Evolutionary conservation across 1,284 basidiomycete genomes (phyloP), one percentile per base, ranked within the genome.

Genomic region (Apiotrichum domesticum): DNA sequence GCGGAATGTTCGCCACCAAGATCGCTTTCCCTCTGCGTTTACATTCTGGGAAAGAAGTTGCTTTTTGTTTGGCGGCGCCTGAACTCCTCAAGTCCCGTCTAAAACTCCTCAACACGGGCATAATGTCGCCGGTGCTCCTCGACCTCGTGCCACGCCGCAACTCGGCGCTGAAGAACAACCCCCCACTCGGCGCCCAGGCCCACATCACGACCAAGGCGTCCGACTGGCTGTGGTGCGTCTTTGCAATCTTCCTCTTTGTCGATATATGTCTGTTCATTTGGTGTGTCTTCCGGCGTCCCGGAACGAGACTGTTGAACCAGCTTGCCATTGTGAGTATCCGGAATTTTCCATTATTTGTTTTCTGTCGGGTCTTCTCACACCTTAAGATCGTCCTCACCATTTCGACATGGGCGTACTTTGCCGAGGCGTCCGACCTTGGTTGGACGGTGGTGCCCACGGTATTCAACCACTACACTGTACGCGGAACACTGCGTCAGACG

Each of bases 381-480:
- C 29, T 29, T 3, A 3, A 63, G 63, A 63, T 82, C 59, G 77
- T 83, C 15, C 69, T 83, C 29, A 74, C 79, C 3, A 80, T 80
- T 1, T 68, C 78, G 0, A 57, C 74, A 2, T 70, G 82, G 50
- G 69, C 78, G 32, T 77, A 79, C 76, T 84, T 83, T 70, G 76
- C 79, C 15, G 81, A 84, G 80, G 84, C 84, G 0, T 83, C 82
- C 10, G 78, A 85, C 69, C 78, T 85, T 52, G 84, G 85, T 34
- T 76, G 74, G 48, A 80, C 83, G 3, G 76, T 81, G 42, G 69
- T 84, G 59, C 55, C 49, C 3, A 79, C 80, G 55, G 81, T 83
- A 66, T 84, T 81, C 67, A 60, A 66, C 43, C 71, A 79, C 59
- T 66, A 63, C 60, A 52, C 63, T 2, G 56, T 60, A 10, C 3